Evolutionary conservation across 768 basidiomycete species (phyloP), one percentile per base, ranked within the genome.

Genomic region (Boletus patriciae): DNA sequence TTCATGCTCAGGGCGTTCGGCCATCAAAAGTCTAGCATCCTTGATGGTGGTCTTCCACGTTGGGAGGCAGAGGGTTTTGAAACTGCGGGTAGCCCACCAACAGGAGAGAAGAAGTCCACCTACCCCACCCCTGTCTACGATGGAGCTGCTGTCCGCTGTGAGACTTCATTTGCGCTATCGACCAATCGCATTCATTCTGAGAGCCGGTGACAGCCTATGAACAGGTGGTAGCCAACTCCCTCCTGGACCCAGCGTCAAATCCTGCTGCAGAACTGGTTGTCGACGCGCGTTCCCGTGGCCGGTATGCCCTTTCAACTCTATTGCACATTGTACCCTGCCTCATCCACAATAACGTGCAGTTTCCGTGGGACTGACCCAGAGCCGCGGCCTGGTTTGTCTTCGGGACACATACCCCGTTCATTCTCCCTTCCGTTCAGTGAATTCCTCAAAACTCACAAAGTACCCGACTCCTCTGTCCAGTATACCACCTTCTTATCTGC

Each of bases 1-100:
- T 98, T 91, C 78, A 98, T 92, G 78, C 97, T 98, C 81, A 83
- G 90, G 74, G 80, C 89, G 23, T 94, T 97, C 72, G 92, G 92
- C 9, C 97, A 99, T 71, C 72, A 78, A 33, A 86, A 86, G 43
- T 92, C 94, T 9, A 92, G 90, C 58, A 81, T 98, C 12, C 79
- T 99, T 16, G 85, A 98, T 70, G 97, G 97, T n/a, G 96, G 95
- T 19, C 80, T 98, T 13, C 92, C 91, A 33, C 76, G 82, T 40
- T 96, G 92, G 91, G 77, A 83, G 56, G 80, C 78, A 31, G 85
- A 89, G 66, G 85, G 86, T 19, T 74, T 81, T 16, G 75, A 79
- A n/a, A 65, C 83, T 11, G 86, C 84, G 47, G 59, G 61, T 23
- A 52, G 59, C 40, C 70, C 74, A 29, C 56, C 66, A 19, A 55